Conservation (phyloP, 179 eudicot genomes). For the Kewa caespitosa region DNA sequence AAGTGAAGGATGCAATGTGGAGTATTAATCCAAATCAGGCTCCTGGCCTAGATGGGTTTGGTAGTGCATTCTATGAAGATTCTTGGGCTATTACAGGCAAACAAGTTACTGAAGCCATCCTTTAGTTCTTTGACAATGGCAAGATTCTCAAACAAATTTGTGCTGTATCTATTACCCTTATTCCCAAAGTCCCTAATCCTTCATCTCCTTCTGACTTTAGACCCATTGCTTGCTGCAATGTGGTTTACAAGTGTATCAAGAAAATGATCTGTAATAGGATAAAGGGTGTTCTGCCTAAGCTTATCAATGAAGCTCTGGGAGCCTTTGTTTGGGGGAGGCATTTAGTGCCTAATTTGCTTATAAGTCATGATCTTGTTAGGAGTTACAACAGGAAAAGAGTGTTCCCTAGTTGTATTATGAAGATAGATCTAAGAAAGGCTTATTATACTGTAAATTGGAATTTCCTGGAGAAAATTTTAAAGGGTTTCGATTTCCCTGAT, state of each 20-base stretch:
- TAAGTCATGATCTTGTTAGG: not conserved
- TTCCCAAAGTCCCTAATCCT: not conserved
- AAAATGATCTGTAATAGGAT: not conserved
- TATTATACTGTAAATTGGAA: not conserved
- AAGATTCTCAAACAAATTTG: too few relatives aligned
- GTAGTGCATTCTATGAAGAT: too few relatives aligned
- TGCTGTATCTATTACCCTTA: not conserved
- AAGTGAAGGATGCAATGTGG: too few relatives aligned
- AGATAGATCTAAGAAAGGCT: not conserved
- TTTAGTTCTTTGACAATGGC: not conserved
- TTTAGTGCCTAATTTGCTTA: too few relatives aligned
- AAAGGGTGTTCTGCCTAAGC: not conserved
- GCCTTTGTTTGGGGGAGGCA: not conserved
- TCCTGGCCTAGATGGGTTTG: too few relatives aligned
- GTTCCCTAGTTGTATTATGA: not conserved
- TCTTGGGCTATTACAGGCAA: not conserved
- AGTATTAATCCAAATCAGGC: too few relatives aligned
- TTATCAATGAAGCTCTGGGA: not conserved
- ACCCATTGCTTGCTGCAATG: not conserved
- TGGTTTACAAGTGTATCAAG: too few relatives aligned
- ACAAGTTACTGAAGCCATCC: not conserved
- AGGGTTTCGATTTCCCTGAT: not conserved
- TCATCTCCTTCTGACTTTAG: too few relatives aligned
- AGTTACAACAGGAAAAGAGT: not conserved
- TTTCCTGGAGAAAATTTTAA: not conserved